These are phyloP conservation scores for Mangifera indica DNA, from an alignment of 345 rosid genomes.

Conservation along the genomic window DNA sequence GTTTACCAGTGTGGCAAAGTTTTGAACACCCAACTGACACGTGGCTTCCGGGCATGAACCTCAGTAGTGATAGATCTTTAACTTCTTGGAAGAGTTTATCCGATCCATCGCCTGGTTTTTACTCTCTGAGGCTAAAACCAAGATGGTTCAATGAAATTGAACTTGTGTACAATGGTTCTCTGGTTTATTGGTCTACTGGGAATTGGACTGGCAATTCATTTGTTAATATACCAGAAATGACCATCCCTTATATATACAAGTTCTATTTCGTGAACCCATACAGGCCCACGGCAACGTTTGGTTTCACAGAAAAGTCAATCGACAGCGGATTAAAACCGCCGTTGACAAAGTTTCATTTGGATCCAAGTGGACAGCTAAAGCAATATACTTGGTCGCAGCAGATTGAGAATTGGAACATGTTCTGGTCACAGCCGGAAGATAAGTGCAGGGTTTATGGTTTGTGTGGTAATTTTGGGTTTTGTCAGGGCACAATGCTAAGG, in stretches of 20 bases:
- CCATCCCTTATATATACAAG: constrained; percentile 51
- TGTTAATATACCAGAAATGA: constrained; percentile 50
- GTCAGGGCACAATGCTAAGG: constrained; percentile 20
- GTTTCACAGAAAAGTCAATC: constrained; percentile 41
- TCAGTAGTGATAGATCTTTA: constrained; percentile 28
- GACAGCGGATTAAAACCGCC: constrained; percentile 38
- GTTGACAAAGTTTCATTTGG: constrained; percentile 49
- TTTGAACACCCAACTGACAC: constrained; percentile 57
- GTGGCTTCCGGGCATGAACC: constrained; percentile 58
- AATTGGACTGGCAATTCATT: constrained; percentile 60
- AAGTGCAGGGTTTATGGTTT: constrained; percentile 42
- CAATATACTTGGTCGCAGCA: constrained; percentile 51
- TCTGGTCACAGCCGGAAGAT: constrained; percentile 53
- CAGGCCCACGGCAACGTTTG: constrained; percentile 49
- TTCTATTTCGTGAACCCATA: constrained; percentile 59
- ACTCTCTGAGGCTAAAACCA: constrained; percentile 42
- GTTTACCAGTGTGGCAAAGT: constrained; percentile 49
- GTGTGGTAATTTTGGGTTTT: constrained; percentile 50
- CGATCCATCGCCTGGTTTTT: constrained; percentile 45
- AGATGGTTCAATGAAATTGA: constrained; percentile 38
- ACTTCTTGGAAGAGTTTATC: constrained; percentile 46
- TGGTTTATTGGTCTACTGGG: constrained; percentile 57
- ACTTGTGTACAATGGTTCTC: constrained; percentile 41
- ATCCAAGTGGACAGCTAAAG: constrained; percentile 38
- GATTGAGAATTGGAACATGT: constrained; percentile 45